Evolutionary conservation across 306 rosid genomes (phyloP).

Genomic region (Styphnolobium japonicum): DNA sequence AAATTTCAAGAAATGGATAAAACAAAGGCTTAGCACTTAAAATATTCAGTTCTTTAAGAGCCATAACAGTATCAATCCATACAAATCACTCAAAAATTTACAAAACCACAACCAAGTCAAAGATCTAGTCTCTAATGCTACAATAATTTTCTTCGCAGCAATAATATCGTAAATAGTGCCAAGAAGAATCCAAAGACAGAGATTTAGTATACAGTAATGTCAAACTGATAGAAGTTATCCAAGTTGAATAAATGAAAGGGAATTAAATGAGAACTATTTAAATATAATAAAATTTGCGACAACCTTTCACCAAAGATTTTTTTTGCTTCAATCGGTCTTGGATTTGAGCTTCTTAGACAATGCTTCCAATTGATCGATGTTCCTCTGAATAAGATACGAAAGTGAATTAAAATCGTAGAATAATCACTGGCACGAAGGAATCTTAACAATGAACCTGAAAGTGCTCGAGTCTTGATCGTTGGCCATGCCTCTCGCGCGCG

Average conservation of each 20-base stretch:
- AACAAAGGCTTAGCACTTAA: no score
- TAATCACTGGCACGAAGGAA: neutral
- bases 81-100: neutral
- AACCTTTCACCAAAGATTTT: slow-evolving; percentile 50
- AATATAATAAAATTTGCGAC: neutral
- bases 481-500: slow-evolving; percentile 56
- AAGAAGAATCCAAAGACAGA: neutral
- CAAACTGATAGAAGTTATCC: slow-evolving; percentile 9
- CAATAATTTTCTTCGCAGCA: no score
- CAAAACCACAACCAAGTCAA: no score
- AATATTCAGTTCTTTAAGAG: neutral
- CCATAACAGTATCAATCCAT: neutral
- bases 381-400: slow-evolving; percentile 56
- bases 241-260: neutral
- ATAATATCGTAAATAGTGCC: no score
- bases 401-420: slow-evolving; percentile 17
- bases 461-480: slow-evolving; percentile 58
- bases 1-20: no score
- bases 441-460: slow-evolving; percentile 57
- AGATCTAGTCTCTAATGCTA: no score
- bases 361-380: slow-evolving; percentile 92
- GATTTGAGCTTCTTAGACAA: slow-evolving; percentile 97
- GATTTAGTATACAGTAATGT: no score
- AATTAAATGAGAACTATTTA: neutral
- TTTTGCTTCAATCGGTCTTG: slow-evolving; percentile 80